Percentiles rank a stretch among this genome's conserved stretches.
These are phyloP conservation scores for Diaporthe vexans DNA, from an alignment of 2,329 filamentous ascomycete species.

Conservation along the genomic window DNA sequence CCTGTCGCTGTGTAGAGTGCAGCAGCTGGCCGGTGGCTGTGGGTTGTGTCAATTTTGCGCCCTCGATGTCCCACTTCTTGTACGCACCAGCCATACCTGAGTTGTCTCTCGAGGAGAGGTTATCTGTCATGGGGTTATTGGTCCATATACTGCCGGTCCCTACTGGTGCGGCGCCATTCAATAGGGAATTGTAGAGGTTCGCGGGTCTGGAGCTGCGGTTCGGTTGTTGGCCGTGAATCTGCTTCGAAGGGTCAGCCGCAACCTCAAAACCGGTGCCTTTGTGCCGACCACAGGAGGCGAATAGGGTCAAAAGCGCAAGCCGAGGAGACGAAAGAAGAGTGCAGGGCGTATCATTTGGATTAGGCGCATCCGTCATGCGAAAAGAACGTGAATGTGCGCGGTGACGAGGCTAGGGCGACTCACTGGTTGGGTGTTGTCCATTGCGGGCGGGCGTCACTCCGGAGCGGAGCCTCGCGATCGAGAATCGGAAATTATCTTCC, in stretches of 20 bases:
- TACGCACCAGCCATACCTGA: conserved; percentile 36
- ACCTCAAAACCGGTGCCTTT: neutral
- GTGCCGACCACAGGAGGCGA: neutral
- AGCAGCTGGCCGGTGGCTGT: conserved; percentile 34
- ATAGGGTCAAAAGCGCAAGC: neutral
- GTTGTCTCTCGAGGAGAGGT: conserved; percentile 35
- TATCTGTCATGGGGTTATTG: conserved; percentile 26
- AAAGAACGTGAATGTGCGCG: neutral
- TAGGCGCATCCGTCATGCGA: neutral
- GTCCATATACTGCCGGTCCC: conserved; percentile 37
- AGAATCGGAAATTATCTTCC: conserved; percentile 28
- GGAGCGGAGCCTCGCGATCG: conserved; percentile 36
- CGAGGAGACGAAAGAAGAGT: neutral
- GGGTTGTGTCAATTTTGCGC: conserved; percentile 30
- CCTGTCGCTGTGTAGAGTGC: conserved; percentile 36
- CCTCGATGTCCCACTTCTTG: neutral
- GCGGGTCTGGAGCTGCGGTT: conserved; percentile 32
- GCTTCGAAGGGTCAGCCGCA: conserved; percentile 29
- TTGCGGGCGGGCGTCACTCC: conserved; percentile 39
- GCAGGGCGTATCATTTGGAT: neutral
- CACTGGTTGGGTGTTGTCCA: conserved; percentile 40
- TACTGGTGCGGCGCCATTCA: conserved; percentile 31
- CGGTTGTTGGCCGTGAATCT: conserved; percentile 39
- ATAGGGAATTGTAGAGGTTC: conserved; percentile 31
- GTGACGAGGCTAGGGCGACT: conserved; percentile 28